Conservation (phyloP, 2,329 filamentous ascomycete genomes). For the Cordyceps fumosorosea region DNA sequence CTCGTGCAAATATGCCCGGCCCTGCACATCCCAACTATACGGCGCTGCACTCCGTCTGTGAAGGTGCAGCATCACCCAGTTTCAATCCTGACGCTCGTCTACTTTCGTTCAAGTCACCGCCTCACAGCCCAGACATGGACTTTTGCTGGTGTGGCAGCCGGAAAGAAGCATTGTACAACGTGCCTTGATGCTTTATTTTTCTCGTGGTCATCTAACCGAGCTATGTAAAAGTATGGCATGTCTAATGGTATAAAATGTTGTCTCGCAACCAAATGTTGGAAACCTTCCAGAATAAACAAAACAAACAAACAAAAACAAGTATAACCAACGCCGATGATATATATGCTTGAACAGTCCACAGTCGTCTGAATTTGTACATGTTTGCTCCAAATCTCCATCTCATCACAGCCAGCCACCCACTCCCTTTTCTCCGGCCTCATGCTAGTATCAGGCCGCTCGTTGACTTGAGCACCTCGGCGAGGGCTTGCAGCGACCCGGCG, state of each 20-base stretch:
- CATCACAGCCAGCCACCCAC: neutral
- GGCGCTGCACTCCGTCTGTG: no score
- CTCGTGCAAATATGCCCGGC: no score
- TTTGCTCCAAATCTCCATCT: neutral
- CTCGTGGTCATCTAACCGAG: neutral
- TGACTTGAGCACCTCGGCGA: constrained; percentile 46
- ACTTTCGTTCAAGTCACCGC: neutral
- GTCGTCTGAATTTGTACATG: neutral
- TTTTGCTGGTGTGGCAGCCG: neutral
- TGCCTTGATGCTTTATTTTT: neutral
- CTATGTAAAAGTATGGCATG: neutral
- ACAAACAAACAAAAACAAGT: no score
- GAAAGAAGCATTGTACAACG: neutral
- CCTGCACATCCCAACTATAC: no score
- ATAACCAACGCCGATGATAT: neutral
- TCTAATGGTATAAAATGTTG: neutral
- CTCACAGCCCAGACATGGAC: neutral
- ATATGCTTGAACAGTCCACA: neutral
- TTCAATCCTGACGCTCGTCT: no score
- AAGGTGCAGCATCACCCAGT: no score
- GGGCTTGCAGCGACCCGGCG: constrained; percentile 44
- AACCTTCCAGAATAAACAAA: neutral
- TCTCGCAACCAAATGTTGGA: neutral
- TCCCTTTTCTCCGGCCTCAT: constrained; percentile 15
- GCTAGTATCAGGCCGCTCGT: constrained; percentile 43